phyloP scores from a whole-genome alignment of 176 grass and related monocot species.

The Poa annua region DNA sequence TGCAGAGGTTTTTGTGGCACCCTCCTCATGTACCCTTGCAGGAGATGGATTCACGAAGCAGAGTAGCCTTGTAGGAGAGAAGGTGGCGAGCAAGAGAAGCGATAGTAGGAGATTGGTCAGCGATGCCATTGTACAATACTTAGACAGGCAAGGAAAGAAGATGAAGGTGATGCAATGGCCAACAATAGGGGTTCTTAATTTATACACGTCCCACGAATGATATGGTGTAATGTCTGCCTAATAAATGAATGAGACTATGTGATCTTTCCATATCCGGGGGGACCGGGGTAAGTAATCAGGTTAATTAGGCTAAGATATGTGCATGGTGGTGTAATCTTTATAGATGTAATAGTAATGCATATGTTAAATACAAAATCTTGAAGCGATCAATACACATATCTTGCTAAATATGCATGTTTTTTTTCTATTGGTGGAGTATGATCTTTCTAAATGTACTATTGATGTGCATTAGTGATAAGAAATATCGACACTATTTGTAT shows the following conservation, averaged over 20 bases:
- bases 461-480: neutral
- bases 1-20: neutral
- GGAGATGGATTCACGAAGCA: constrained; percentile 8
- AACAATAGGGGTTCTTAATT: neutral
- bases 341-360: too few species aligned
- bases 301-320: neutral
- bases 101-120: neutral
- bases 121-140: constrained; percentile 12
- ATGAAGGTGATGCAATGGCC: neutral
- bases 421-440: neutral
- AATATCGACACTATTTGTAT: too few species aligned
- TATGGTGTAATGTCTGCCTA: neutral
- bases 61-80: neutral
- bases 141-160: neutral
- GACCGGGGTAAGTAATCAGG: neutral
- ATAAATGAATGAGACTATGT: neutral
- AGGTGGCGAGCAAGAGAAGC: neutral
- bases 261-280: neutral
- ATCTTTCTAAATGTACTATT: constrained; percentile 4
- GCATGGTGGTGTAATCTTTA: neutral
- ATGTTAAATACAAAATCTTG: neutral
- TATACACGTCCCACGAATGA: neutral
- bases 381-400: neutral
- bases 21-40: neutral
- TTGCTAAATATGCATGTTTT: too few species aligned